These are phyloP conservation scores for Gloeopeniophorella convolvens DNA, from an alignment of 768 basidiomycete species.

Conservation along the genomic window DNA sequence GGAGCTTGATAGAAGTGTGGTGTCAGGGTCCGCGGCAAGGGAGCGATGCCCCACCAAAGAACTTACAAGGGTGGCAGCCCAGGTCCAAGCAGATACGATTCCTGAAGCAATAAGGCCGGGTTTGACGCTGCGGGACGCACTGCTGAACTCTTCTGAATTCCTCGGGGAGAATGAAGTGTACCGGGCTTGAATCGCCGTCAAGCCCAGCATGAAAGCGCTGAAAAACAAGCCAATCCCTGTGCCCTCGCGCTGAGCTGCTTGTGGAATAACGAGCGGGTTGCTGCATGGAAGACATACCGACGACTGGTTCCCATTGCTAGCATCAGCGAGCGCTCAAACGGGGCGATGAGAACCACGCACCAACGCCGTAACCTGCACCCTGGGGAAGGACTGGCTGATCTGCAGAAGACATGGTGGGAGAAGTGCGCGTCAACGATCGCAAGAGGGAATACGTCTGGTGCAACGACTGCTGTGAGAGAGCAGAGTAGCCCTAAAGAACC, in stretches of 20 bases:
- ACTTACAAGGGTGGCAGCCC: conserved; percentile 66
- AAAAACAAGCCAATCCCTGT: conserved; percentile 86
- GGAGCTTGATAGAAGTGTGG: conserved; percentile 39
- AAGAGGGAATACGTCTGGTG: background rate
- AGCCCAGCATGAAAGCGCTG: conserved; percentile 67
- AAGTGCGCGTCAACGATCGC: background rate
- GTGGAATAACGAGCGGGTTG: too few species aligned
- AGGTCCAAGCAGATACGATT: conserved; percentile 93
- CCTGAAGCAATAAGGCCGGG: conserved; percentile 90
- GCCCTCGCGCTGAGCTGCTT: background rate
- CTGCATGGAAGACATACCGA: conserved; percentile 35
- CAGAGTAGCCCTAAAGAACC: background rate
- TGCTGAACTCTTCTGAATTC: conserved; percentile 78
- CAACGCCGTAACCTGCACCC: conserved; percentile 82
- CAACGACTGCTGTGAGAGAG: background rate
- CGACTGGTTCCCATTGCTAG: conserved; percentile 32
- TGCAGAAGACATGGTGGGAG: conserved; percentile 21
- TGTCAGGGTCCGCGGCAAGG: background rate
- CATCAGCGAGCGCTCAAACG: conserved; percentile 4
- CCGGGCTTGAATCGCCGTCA: conserved; percentile 77
- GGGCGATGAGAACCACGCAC: conserved; percentile 28
- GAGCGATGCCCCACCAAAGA: background rate
- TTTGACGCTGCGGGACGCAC: conserved; percentile 77
- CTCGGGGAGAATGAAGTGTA: conserved; percentile 79
- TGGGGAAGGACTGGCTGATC: conserved; percentile 52